Evolutionary conservation across 768 basidiomycete species (phyloP).

Genomic region (Daedaleopsis nitida): DNA sequence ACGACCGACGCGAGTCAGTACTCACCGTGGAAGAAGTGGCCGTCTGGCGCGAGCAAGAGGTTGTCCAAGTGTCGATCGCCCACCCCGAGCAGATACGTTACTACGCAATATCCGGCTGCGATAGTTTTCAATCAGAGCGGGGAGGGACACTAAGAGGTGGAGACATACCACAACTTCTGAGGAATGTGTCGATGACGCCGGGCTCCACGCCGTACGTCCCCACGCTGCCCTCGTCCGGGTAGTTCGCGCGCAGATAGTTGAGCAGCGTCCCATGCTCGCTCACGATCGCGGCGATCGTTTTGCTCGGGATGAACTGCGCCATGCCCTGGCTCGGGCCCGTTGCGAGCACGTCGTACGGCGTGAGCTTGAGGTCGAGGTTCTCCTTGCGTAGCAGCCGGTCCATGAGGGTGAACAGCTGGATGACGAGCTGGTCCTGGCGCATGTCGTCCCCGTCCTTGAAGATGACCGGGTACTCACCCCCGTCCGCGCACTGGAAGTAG

Average conservation of each 20-base stretch:
- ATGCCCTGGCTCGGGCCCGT: conserved; percentile 93
- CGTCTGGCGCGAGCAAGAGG: conserved; percentile 88
- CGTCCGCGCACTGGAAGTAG: conserved; percentile 85
- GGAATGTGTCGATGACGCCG: conserved; percentile 92
- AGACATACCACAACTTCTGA: conserved; percentile 88
- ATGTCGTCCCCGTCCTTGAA: conserved; percentile 99
- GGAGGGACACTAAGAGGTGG: background rate
- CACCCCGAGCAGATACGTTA: conserved; percentile 94
- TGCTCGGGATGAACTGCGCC: conserved; percentile 95
- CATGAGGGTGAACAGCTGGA: conserved; percentile 99
- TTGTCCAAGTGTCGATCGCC: conserved; percentile 98
- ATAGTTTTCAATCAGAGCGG: background rate
- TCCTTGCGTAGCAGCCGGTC: conserved; percentile 91
- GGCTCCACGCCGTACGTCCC: conserved; percentile 96
- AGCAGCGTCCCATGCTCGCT: conserved; percentile 88
- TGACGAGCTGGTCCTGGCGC: conserved; percentile 96
- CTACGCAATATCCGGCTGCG: conserved; percentile 94
- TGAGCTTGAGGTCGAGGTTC: conserved; percentile 90
- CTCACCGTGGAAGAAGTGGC: conserved; percentile 95
- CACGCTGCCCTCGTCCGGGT: conserved; percentile 94
- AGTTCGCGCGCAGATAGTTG: conserved; percentile 82
- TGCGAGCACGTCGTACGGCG: conserved; percentile 90
- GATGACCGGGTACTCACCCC: conserved; percentile 89
- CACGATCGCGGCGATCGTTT: conserved; percentile 92
- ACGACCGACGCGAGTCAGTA: background rate